Percentiles rank a stretch among this genome's conserved stretches.
Conservation (phyloP, 805 yeast genomes). For the Dipodascopsis uninucleata region DNA sequence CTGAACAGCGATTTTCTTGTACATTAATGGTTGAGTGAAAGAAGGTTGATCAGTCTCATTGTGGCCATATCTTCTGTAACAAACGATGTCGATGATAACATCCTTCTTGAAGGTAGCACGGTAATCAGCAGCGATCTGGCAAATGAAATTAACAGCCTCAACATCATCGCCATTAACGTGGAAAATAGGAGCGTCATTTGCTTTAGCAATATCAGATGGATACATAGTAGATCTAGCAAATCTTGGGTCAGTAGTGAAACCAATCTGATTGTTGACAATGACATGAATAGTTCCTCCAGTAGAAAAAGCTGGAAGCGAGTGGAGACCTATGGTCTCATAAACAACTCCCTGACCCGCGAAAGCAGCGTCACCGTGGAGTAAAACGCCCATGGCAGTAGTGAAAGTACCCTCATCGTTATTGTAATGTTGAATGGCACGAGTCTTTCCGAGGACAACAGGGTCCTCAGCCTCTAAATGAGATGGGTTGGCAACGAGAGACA, state of each 20-base stretch:
- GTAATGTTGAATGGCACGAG: conserved; percentile 91
- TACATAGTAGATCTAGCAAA: conserved; percentile 96
- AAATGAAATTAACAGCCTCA: conserved; percentile 85
- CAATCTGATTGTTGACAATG: conserved; percentile 96
- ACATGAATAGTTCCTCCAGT: conserved; percentile 98
- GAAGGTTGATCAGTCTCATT: conserved; percentile 99
- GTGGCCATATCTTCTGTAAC: conserved; percentile 98
- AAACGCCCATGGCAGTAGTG: conserved; percentile 84
- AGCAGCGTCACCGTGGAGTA: conserved; percentile 99
- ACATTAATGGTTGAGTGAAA: conserved; percentile 98
- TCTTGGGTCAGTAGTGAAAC: conserved; percentile 98
- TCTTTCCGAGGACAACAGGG: conserved; percentile 96
- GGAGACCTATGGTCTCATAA: conserved; percentile 96
- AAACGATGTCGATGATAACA: conserved; percentile 93
- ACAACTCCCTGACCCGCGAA: conserved; percentile 99
- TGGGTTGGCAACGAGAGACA: conserved; percentile 97
- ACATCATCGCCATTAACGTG: conserved; percentile 98
- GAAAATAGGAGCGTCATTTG: conserved; percentile 97
- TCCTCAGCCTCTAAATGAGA: conserved; percentile 99
- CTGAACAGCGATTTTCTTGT: conserved; percentile 84
- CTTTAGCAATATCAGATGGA: conserved; percentile 95
- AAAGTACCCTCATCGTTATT: conserved; percentile 79
- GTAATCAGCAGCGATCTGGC: conserved; percentile 98
- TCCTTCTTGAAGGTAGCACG: conserved; percentile 95
- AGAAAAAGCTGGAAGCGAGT: conserved; percentile 86